These are phyloP conservation scores for Ceratonia siliqua DNA, from an alignment of 306 rosid species.

Conservation along the genomic window DNA sequence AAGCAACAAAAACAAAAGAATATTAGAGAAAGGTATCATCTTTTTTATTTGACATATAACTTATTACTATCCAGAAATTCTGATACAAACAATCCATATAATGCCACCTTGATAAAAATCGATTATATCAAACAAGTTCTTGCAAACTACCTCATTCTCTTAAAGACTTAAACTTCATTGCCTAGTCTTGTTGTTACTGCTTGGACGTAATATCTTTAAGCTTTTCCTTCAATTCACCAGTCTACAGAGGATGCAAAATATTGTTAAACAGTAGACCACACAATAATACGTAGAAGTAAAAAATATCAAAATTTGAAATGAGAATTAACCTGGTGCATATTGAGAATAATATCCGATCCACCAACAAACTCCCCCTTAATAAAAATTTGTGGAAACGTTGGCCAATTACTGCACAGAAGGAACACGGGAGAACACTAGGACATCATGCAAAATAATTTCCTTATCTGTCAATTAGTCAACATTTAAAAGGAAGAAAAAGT, in stretches of 20 bases:
- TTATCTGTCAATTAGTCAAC: constrained; percentile 12
- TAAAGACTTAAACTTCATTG: not conserved
- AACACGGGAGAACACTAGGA: not conserved
- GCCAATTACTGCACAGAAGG: constrained; percentile 53
- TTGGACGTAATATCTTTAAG: constrained; percentile 43
- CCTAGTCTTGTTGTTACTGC: not conserved
- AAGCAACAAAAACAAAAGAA: not conserved
- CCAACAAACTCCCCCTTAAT: constrained; percentile 75
- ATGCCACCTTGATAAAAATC: constrained; percentile 25
- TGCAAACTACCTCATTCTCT: constrained; percentile 31
- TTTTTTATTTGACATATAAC: constrained; percentile 26
- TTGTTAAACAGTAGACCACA: constrained; percentile 9
- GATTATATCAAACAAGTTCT: constrained; percentile 20
- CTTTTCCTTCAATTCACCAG: constrained; percentile 63
- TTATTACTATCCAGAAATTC: constrained; percentile 12
- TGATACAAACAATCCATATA: constrained; percentile 18
- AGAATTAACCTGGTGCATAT: constrained; percentile 60
- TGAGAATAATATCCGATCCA: constrained; percentile 72
- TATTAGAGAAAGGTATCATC: not conserved
- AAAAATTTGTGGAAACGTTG: constrained; percentile 76
- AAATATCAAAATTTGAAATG: not conserved
- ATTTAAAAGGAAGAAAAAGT: not conserved
- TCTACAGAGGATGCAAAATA: constrained; percentile 36
- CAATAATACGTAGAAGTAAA: not conserved
- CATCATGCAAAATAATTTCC: not conserved